Evolutionary conservation across 2,329 filamentous ascomycete species (phyloP).

Genomic region (Trichoderma brevicompactum): DNA sequence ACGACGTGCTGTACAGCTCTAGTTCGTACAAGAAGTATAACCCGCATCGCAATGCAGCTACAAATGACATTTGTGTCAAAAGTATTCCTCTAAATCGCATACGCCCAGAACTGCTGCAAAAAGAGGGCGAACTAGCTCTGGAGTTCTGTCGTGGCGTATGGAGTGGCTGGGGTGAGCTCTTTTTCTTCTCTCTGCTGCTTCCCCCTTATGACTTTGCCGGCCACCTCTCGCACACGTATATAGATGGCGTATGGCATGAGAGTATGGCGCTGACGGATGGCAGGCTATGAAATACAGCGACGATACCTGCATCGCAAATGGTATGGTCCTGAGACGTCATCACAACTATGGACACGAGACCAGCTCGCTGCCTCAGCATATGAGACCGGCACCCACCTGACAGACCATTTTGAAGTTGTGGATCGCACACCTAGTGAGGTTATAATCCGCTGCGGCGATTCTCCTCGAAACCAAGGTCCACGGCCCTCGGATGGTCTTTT

Average conservation of each 20-base stretch:
- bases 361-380: constrained; percentile 62
- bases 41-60: constrained; percentile 63
- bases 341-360: constrained; percentile 64
- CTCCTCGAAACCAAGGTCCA: constrained; percentile 59
- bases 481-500: constrained; percentile 69
- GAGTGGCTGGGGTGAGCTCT: constrained; percentile 63
- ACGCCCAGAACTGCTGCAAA: constrained; percentile 65
- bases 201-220: neutral
- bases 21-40: constrained; percentile 62
- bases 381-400: constrained; percentile 65
- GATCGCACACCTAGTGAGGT: constrained; percentile 65
- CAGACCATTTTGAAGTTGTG: constrained; percentile 74
- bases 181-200: neutral
- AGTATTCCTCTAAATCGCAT: constrained; percentile 66
- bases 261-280: neutral
- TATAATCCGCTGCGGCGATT: constrained; percentile 68
- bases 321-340: constrained; percentile 55
- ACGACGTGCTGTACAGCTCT: constrained; percentile 22
- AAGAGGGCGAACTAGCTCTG: constrained; percentile 61
- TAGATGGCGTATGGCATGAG: no score
- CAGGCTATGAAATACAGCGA: constrained; percentile 64
- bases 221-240: neutral
- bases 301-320: constrained; percentile 52
- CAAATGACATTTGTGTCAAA: constrained; percentile 67
- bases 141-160: constrained; percentile 71